These are phyloP conservation scores for Climacium dendroides DNA, from an alignment of 225 moss, liverwort and hornwort species.

Conservation along the genomic window DNA sequence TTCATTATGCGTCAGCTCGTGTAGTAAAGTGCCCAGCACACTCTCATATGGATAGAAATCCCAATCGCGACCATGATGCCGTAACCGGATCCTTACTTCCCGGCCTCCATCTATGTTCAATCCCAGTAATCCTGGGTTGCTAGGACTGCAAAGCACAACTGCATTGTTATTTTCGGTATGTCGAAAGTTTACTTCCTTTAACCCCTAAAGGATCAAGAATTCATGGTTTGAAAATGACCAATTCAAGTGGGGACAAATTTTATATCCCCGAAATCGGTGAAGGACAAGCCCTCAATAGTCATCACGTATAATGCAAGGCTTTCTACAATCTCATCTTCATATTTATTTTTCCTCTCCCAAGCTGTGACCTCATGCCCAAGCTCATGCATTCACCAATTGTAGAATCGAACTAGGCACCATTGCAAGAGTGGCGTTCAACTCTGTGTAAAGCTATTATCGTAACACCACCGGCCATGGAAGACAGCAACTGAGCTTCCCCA, in stretches of 20 bases:
- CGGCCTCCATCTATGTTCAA: conserved; percentile 90
- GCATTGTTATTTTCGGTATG: not conserved
- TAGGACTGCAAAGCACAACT: conserved; percentile 45
- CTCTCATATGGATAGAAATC: conserved; percentile 76
- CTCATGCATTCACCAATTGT: no score
- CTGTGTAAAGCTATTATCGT: not conserved
- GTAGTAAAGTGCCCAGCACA: conserved; percentile 81
- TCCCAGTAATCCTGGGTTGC: conserved; percentile 71
- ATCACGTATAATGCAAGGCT: no score
- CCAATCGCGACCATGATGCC: conserved; percentile 53
- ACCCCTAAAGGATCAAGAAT: not conserved
- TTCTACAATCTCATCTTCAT: no score
- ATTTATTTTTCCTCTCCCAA: no score
- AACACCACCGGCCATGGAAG: not conserved
- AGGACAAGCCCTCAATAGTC: no score
- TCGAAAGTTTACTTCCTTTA: not conserved
- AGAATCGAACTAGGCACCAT: no score
- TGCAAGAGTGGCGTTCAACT: no score
- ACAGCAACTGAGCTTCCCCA: not conserved
- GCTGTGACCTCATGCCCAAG: no score
- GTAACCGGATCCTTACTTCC: conserved; percentile 77
- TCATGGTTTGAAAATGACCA: not conserved
- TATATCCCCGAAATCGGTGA: not conserved
- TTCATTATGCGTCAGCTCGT: conserved; percentile 87
- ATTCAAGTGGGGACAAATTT: not conserved